Conservation (phyloP, 768 basidiomycete species). For the Strobilomyces dryophilus region DNA sequence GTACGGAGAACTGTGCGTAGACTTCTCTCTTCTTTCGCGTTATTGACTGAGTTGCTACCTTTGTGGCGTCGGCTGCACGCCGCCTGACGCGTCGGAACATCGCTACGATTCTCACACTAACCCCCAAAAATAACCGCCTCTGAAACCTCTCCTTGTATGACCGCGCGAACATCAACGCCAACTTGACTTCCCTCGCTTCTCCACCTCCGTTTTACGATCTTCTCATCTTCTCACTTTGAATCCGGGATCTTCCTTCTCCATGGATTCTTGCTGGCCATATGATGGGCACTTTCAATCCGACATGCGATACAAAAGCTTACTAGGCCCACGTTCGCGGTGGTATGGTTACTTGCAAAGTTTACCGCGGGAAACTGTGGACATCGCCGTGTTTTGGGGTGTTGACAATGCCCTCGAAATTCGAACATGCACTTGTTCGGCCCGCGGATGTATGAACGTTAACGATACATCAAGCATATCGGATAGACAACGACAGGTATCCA, state of each 20-base stretch:
- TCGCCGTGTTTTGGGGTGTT: constrained; percentile 60
- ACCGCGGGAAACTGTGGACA: constrained; percentile 46
- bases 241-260: constrained; percentile 24
- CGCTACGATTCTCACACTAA: constrained; percentile 11
- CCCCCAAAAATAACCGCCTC: constrained; percentile 15
- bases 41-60: constrained; percentile 5
- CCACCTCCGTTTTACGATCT: constrained; percentile 9
- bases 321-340: constrained; percentile 52
- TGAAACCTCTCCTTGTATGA: constrained; percentile 12
- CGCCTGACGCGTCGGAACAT: constrained; percentile 7
- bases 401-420: constrained; percentile 17
- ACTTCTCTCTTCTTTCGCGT: constrained; percentile 1
- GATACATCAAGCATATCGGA: constrained; percentile 4
- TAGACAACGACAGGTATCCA: neutral
- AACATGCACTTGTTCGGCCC: constrained; percentile 16
- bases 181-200: constrained; percentile 15
- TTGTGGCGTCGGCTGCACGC: constrained; percentile 12
- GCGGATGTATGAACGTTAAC: constrained; percentile 9
- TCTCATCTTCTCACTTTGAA: constrained; percentile 14
- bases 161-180: constrained; percentile 20
- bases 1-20: constrained; percentile 59
- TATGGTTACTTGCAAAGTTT: constrained; percentile 63
- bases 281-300: constrained; percentile 7
- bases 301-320: constrained; percentile 38
- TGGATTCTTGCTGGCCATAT: constrained; percentile 10